Evolutionary conservation across 1,139 yeast genomes (phyloP).

Genomic region (Geotrichum klebahnii): DNA sequence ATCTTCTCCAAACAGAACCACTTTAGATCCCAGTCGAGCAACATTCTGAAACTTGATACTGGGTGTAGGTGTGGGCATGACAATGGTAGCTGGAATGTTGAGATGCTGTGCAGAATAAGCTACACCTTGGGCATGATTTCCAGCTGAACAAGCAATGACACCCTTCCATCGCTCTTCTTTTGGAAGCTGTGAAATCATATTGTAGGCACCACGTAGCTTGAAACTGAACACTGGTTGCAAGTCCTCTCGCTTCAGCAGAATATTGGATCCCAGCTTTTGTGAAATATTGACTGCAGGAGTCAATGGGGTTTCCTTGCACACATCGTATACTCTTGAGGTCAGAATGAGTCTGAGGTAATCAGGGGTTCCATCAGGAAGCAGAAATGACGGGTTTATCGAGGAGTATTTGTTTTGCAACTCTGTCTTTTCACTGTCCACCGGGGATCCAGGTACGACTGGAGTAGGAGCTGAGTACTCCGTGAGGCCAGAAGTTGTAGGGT

Average conservation of each 20-base stretch:
- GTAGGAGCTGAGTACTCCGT: constrained; percentile 26
- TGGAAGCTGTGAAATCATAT: constrained; percentile 86
- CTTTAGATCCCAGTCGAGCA: constrained; percentile 86
- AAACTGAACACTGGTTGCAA: constrained; percentile 91
- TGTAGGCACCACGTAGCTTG: constrained; percentile 95
- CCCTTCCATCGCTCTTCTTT: constrained; percentile 70
- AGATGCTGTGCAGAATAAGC: constrained; percentile 83
- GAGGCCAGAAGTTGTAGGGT: constrained; percentile 21
- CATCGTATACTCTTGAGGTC: constrained; percentile 92
- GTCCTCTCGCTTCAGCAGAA: constrained; percentile 84
- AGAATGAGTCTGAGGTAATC: constrained; percentile 86
- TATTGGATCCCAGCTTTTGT: constrained; percentile 65
- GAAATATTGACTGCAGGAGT: constrained; percentile 72
- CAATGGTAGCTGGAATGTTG: constrained; percentile 89
- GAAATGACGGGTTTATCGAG: constrained; percentile 26
- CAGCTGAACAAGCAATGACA: constrained; percentile 96
- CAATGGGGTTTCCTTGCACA: constrained; percentile 83
- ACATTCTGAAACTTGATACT: constrained; percentile 90
- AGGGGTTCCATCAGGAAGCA: constrained; percentile 49
- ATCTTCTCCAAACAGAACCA: constrained; percentile 87
- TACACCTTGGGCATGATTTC: constrained; percentile 98
- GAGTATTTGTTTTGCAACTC: constrained; percentile 16
- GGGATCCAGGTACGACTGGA: constrained; percentile 16
- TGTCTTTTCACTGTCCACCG: too few species aligned
- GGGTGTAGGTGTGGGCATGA: constrained; percentile 97